Evolutionary conservation across 2,329 filamentous ascomycete species (phyloP), one percentile per base, ranked within the genome.

Genomic region (Penicillium hesseltinei): DNA sequence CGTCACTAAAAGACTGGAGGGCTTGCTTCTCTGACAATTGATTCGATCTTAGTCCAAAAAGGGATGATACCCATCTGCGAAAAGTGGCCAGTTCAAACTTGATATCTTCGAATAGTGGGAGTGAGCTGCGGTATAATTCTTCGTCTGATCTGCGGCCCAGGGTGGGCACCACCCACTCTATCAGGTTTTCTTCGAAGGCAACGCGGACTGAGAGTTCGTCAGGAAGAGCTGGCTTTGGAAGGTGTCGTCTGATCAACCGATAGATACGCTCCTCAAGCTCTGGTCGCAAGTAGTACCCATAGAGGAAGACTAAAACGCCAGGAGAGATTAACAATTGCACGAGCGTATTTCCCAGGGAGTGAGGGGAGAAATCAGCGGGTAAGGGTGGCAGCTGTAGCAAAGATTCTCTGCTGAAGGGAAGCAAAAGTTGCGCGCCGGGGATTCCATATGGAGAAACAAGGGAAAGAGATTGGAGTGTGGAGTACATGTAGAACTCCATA

Each of bases 401-500:
- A 19, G 75, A 75, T 19, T 64, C 57, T 38, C 62, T 57, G 27
- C 71, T 69, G 49, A 77, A 76, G 3, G 77, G 76, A 25, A 77
- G 59, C 21, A 78, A 63, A 21, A 72, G 65, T 5, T 56, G 63
- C 35, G 69, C 31, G 19, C 69, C 64, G 7, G 74, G 75, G 11
- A 74, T 62, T 9, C 68, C 60, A 46, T 67, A 64, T 29, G 70
- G 57, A 23, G 72, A 72, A 19, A 79, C 62, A 21, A 79, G 67
- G 39, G 75, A 73, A 29, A 79, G 71, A 21, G 72, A 72, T 58
- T 79, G 77, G 19, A 79, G 66, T 17, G 77, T 58, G 23, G 76
- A 75, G 56, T 76, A 77, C 67, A 78, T 73, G 56, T 78, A 74
- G 27, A 73, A 67, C 58, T 78, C 75, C 48, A 76, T 69, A 29